These are phyloP conservation scores for Ramaria sp. DNA, from an alignment of 768 basidiomycete species.

Conservation along the genomic window DNA sequence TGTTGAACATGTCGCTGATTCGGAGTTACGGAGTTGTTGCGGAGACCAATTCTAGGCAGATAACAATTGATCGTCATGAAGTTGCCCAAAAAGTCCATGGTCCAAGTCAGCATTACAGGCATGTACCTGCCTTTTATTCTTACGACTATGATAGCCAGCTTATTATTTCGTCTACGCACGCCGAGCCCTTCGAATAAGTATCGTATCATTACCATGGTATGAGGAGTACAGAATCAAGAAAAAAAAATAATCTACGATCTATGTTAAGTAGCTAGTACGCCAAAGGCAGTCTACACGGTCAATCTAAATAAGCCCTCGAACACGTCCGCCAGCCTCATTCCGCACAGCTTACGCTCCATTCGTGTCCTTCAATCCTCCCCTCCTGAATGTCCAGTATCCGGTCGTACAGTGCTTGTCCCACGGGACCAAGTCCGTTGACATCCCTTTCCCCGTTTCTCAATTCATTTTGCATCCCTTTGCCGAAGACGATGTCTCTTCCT, in stretches of 20 bases:
- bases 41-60: neutral
- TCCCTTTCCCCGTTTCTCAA: constrained; percentile 25
- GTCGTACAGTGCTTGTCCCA: constrained; percentile 61
- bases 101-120: too few relatives aligned
- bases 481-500: constrained; percentile 46
- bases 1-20: neutral
- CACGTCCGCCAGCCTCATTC: neutral
- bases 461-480: constrained; percentile 15
- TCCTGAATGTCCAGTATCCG: constrained; percentile 73
- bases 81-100: too few relatives aligned
- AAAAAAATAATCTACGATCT: too few relatives aligned
- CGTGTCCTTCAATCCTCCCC: constrained; percentile 48
- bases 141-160: too few relatives aligned
- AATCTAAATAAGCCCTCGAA: too few relatives aligned
- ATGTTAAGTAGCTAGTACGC: too few relatives aligned
- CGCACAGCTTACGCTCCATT: constrained; percentile 42
- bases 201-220: too few relatives aligned
- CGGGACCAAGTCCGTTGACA: constrained; percentile 33
- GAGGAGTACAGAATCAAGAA: too few relatives aligned
- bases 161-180: too few relatives aligned
- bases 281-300: too few relatives aligned
- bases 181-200: too few relatives aligned
- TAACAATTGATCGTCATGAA: neutral
- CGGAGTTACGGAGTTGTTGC: neutral
- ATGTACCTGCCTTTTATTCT: too few relatives aligned